Evolutionary conservation across 768 basidiomycete species (phyloP), one percentile per base, ranked within the genome.

Genomic region (Pleurotus djamor): DNA sequence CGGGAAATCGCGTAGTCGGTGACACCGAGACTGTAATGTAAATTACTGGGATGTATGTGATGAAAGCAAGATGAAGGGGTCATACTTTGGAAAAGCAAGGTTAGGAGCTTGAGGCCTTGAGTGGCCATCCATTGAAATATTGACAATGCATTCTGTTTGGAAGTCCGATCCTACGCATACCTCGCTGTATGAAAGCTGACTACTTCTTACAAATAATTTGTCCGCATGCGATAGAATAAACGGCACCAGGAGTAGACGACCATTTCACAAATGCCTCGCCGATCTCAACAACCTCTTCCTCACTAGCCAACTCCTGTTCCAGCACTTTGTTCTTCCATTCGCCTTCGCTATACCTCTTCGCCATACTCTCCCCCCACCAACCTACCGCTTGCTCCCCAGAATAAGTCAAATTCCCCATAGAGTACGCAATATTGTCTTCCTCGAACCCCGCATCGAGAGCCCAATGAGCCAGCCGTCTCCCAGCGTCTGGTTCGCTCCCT

Each of bases 321-420:
- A 56, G 16, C 16, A 44, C 54, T 32, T 56, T 56, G 9, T 17
- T 17, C 41, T 41, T 41, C 54, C 54, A 56, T 14, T 56, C 54
- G 21, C 41, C 28, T 28, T 44, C 37, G 8, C 54, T 44, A 44
- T 44, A 56, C 28, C 54, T 56, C 41, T 44, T n/a, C 36, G 54
- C 54, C 36, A 44, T 43, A 14, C 38, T 43, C 5, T 56, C 54
- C 2, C 54, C 54, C 54, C 54, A 56, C 54, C 54, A 56, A 7
- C 54, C 28, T 41, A 41, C 41, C 7, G 12, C 41, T 9, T 36
- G 7, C 41, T 43, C 10, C 13, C 54, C 41, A 12, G 54, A 17
- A 14, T 56, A 45, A 8, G 54, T 56, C 17, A 43, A 41, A 41
- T 37, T 56, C n/a, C 54, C 54, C 54, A 56, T 56, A 13, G 54